Evolutionary conservation across 495 filamentous ascomycete species (phyloP).

Genomic region (Lepraria neglecta): DNA sequence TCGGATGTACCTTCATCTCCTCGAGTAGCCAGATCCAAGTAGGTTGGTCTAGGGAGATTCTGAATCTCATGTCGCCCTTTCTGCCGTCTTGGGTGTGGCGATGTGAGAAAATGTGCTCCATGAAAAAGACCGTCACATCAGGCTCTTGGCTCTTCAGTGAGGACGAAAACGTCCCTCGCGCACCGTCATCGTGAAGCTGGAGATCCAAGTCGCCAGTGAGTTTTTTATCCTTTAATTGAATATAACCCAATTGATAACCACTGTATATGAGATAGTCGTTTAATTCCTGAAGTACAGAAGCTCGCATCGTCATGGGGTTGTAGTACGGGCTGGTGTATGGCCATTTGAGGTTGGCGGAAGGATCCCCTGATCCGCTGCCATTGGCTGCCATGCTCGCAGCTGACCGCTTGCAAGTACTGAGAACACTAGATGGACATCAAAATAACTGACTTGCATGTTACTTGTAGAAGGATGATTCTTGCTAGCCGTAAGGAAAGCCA

Average conservation of each 20-base stretch:
- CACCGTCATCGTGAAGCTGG: not conserved
- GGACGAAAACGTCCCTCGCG: not conserved
- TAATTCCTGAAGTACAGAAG: not conserved
- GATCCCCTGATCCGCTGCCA: no score
- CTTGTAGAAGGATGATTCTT: no score
- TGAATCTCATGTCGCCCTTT: not conserved
- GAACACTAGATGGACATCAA: no score
- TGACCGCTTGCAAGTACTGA: no score
- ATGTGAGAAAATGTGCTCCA: conserved; percentile 3
- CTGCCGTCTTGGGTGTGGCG: not conserved
- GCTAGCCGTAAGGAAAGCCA: no score
- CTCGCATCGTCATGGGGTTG: not conserved
- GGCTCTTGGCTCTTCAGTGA: not conserved
- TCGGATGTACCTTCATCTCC: conserved; percentile 1
- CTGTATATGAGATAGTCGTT: not conserved
- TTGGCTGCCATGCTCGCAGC: no score
- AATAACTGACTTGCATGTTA: no score
- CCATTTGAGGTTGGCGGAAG: not conserved
- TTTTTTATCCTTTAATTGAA: not conserved
- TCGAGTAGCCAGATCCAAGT: conserved; percentile 2
- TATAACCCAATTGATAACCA: not conserved
- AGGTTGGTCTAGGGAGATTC: not conserved
- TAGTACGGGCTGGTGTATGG: conserved; percentile 1
- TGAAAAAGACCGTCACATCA: not conserved
- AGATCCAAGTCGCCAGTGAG: not conserved